Percentiles rank a stretch among this genome's conserved stretches.
Evolutionary conservation across 805 yeast genomes (phyloP).

Genomic region (Kodamaea kakaduensis): DNA sequence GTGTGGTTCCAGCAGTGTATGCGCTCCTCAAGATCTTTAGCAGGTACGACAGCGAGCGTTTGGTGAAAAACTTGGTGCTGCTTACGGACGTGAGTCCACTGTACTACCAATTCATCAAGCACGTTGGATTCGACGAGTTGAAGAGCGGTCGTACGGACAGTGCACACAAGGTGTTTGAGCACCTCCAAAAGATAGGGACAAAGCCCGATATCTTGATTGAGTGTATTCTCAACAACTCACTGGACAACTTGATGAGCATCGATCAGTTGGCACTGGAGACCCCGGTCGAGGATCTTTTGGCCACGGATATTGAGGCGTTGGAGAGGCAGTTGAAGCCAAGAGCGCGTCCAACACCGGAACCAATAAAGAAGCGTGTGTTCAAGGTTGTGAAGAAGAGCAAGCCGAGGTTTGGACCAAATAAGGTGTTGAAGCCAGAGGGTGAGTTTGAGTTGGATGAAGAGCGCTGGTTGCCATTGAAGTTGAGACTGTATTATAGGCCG

Average conservation of each 20-base stretch:
- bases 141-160: constrained; percentile 15
- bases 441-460: constrained; percentile 46
- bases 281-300: constrained; percentile 29
- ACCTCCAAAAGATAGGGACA: constrained; percentile 13
- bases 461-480: constrained; percentile 89
- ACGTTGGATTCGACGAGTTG: constrained; percentile 29
- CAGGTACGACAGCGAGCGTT: not conserved
- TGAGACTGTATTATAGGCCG: constrained; percentile 78
- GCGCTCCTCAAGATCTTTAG: constrained; percentile 6
- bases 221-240: constrained; percentile 18
- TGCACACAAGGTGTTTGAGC: constrained; percentile 21
- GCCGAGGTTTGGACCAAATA: constrained; percentile 26
- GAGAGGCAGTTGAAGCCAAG: constrained; percentile 7
- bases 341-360: constrained; percentile 1
- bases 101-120: constrained; percentile 26
- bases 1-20: constrained; percentile 6
- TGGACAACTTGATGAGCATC: constrained; percentile 18
- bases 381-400: constrained; percentile 18
- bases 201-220: constrained; percentile 23
- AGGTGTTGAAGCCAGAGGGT: constrained; percentile 24
- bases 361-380: constrained; percentile 4
- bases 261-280: constrained; percentile 16
- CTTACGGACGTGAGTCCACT: constrained; percentile 10
- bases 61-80: constrained; percentile 6
- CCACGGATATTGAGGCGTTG: constrained; percentile 23